A percentile compares a stretch with the other conserved stretches of the same genome.
phyloP scores from a whole-genome alignment of 2,329 filamentous ascomycete species.

The Biscogniauxia mediterranea region DNA sequence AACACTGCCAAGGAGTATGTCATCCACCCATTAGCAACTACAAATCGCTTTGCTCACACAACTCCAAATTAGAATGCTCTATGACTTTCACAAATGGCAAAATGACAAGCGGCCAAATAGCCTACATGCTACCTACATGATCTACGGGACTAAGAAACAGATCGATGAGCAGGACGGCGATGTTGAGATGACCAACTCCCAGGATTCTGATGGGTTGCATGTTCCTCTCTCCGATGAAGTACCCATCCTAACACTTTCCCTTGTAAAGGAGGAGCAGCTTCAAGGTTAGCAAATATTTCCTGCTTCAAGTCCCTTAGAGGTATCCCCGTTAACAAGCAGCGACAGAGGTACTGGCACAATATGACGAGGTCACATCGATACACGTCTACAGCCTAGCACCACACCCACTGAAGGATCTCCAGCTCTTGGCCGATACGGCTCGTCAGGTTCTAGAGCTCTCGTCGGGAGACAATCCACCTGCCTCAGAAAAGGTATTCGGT shows the following conservation, averaged over 20 bases:
- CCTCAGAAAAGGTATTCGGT: conserved; percentile 63
- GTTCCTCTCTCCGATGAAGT: conserved; percentile 46
- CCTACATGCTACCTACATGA: conserved; percentile 88
- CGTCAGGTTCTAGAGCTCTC: conserved; percentile 59
- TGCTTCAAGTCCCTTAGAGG: neutral
- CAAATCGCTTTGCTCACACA: conserved; percentile 13
- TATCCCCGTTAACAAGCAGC: conserved; percentile 14
- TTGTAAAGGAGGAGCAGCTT: conserved; percentile 72
- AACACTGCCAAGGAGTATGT: conserved; percentile 85
- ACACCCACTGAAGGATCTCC: conserved; percentile 66
- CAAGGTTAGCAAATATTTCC: conserved; percentile 48
- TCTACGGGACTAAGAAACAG: conserved; percentile 65
- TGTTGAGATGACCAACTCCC: conserved; percentile 68
- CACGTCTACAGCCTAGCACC: conserved; percentile 86
- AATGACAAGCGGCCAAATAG: conserved; percentile 71
- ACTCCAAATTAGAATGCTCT: conserved; percentile 67
- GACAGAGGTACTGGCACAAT: conserved; percentile 64
- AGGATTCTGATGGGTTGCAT: conserved; percentile 44
- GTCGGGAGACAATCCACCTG: conserved; percentile 56
- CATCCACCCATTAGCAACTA: neutral
- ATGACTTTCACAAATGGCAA: conserved; percentile 77
- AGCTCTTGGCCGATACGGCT: conserved; percentile 68
- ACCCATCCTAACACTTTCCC: conserved; percentile 57
- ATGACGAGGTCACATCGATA: conserved; percentile 72
- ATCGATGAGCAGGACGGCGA: conserved; percentile 54